These are phyloP conservation scores for Platismatia glauca DNA, from an alignment of 495 filamentous ascomycete species.

Conservation along the genomic window DNA sequence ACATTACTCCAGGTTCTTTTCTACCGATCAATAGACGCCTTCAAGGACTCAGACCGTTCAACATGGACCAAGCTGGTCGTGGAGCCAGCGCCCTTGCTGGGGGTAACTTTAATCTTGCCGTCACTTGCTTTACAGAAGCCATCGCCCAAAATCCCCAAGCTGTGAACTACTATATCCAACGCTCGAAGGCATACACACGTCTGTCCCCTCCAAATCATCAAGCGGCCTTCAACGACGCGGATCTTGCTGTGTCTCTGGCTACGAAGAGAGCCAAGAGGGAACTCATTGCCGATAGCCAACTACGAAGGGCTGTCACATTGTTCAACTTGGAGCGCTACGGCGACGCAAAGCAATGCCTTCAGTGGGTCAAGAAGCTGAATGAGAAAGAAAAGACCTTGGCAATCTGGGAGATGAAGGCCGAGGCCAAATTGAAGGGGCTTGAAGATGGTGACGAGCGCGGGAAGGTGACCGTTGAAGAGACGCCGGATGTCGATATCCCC, in stretches of 20 bases:
- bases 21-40: background rate
- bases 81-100: constrained; percentile 56
- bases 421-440: constrained; percentile 42
- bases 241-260: constrained; percentile 62
- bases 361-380: constrained; percentile 52
- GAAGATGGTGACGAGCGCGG: constrained; percentile 50
- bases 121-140: constrained; percentile 69
- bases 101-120: constrained; percentile 56
- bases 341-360: constrained; percentile 61
- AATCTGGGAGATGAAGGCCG: constrained; percentile 55
- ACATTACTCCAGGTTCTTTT: too few species aligned
- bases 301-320: constrained; percentile 67
- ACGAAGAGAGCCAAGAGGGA: constrained; percentile 68
- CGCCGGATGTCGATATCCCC: constrained; percentile 51
- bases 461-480: constrained; percentile 50
- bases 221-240: constrained; percentile 68
- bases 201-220: constrained; percentile 42
- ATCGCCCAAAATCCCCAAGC: constrained; percentile 55
- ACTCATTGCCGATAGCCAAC: constrained; percentile 68
- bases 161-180: constrained; percentile 77
- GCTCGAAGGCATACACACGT: constrained; percentile 74
- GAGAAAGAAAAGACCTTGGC: constrained; percentile 52
- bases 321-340: constrained; percentile 62
- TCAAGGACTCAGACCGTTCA: background rate
- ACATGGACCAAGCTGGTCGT: constrained; percentile 53